Percentiles rank a stretch among this genome's conserved stretches.
Evolutionary conservation across 306 rosid species (phyloP).

Genomic region (Lathyrus tuberosus): DNA sequence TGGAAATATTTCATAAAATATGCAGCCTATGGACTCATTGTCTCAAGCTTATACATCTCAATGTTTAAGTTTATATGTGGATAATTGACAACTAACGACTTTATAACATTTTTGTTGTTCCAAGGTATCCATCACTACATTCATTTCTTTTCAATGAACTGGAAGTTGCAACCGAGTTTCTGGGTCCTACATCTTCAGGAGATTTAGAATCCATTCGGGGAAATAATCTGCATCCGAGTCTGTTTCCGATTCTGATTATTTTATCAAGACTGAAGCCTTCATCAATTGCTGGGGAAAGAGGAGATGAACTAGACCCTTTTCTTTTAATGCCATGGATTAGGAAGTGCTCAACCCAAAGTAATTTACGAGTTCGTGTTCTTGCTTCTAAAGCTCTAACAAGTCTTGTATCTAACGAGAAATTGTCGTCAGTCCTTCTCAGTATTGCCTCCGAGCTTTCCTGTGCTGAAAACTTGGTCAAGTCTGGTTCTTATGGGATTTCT

Average conservation of each 20-base stretch:
- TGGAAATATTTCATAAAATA: slow-evolving; percentile 25
- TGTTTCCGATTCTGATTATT: slow-evolving; percentile 90
- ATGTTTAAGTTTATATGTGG: slow-evolving; percentile 24
- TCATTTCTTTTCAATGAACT: slow-evolving; percentile 77
- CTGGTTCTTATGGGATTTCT: slow-evolving; percentile 44
- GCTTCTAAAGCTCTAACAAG: slow-evolving; percentile 91
- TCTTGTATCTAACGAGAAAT: slow-evolving; percentile 83
- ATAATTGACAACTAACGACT: slow-evolving; percentile 21
- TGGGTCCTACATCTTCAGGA: slow-evolving; percentile 60
- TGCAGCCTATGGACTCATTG: slow-evolving; percentile 5
- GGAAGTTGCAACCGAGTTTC: slow-evolving; percentile 75
- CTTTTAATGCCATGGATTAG: slow-evolving; percentile 82
- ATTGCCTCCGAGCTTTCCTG: slow-evolving; percentile 78
- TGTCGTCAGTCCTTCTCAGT: slow-evolving; percentile 66
- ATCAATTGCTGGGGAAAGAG: slow-evolving; percentile 80
- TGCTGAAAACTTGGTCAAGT: slow-evolving; percentile 40
- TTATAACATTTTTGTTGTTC: slow-evolving; percentile 21
- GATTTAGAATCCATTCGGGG: slow-evolving; percentile 58
- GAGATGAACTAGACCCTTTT: slow-evolving; percentile 90
- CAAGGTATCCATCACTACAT: slow-evolving; percentile 91
- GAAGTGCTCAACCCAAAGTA: slow-evolving; percentile 88
- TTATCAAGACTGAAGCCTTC: slow-evolving; percentile 92
- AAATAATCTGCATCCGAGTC: slow-evolving; percentile 89
- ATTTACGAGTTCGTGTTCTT: slow-evolving; percentile 86
- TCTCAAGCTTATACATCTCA: slow-evolving; percentile 24